These are phyloP conservation scores for Trichosporon inkin DNA, from an alignment of 1,284 basidiomycete species.

Conservation along the genomic window DNA sequence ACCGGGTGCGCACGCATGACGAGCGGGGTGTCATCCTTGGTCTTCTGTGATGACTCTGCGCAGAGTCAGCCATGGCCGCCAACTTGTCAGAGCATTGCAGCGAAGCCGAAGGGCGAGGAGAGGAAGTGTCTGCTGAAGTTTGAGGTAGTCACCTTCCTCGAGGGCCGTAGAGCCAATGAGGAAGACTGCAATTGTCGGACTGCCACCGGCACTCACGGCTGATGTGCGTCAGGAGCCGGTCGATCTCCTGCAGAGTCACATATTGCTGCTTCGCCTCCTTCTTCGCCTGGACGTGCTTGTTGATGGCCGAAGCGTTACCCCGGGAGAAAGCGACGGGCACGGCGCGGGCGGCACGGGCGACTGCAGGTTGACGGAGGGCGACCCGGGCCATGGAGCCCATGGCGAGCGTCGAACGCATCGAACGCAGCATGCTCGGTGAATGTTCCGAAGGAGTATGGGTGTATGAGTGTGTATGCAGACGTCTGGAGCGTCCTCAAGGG, in stretches of 20 bases:
- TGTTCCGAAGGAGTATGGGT: not conserved
- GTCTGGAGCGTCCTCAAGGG: not conserved
- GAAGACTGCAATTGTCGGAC: not conserved
- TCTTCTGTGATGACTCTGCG: slow-evolving; percentile 29
- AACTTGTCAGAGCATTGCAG: not conserved
- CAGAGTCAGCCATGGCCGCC: not conserved
- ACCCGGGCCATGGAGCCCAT: not conserved
- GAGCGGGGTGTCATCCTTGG: slow-evolving; percentile 38
- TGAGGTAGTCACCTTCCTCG: not conserved
- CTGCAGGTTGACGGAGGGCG: not conserved
- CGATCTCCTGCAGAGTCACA: slow-evolving; percentile 43
- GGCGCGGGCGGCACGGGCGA: not conserved
- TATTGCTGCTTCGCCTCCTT: slow-evolving; percentile 33
- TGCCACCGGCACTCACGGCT: slow-evolving; percentile 31
- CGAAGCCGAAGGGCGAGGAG: not conserved
- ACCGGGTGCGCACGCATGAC: slow-evolving; percentile 42
- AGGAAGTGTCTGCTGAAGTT: not conserved
- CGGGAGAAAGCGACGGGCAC: not conserved
- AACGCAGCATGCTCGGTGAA: not conserved
- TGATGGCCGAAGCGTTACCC: not conserved
- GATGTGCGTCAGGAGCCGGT: slow-evolving; percentile 44
- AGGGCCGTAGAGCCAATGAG: not conserved
- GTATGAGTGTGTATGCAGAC: not conserved
- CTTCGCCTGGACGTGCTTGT: not conserved
- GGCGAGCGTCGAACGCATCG: not conserved